These are phyloP conservation scores for Fagopyrum homotropicum DNA, from an alignment of 148 eudicot species.

Conservation along the genomic window DNA sequence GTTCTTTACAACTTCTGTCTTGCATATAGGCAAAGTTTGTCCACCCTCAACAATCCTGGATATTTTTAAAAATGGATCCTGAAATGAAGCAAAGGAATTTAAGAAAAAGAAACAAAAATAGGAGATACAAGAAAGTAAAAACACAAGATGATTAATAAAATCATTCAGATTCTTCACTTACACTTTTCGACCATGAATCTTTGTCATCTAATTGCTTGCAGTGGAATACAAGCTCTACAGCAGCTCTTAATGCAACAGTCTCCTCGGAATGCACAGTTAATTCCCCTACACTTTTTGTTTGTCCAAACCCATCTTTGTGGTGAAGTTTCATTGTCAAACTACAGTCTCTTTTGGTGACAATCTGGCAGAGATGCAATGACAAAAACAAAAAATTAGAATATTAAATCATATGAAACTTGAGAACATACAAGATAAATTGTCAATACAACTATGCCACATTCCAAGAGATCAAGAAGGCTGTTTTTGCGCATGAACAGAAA, in stretches of 20 bases:
- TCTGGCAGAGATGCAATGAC: conserved; percentile 24
- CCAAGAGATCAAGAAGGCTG: background rate
- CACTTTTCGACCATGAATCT: conserved; percentile 84
- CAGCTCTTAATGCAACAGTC: conserved; percentile 54
- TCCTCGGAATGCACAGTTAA: conserved; percentile 76
- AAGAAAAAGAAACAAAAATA: background rate
- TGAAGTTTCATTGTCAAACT: conserved; percentile 60
- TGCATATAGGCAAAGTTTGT: conserved; percentile 64
- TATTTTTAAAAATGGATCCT: conserved; percentile 95
- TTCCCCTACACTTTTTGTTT: conserved; percentile 40
- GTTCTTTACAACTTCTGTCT: conserved; percentile 76
- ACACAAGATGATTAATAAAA: background rate
- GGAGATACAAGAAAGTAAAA: background rate
- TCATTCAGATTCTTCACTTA: conserved; percentile 20
- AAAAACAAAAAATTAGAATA: background rate
- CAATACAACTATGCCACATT: too few species aligned
- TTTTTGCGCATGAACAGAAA: background rate
- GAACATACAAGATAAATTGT: background rate
- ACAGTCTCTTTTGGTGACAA: conserved; percentile 56
- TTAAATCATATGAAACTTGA: background rate
- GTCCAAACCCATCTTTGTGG: conserved; percentile 21
- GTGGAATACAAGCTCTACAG: conserved; percentile 59
- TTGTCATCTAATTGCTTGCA: conserved; percentile 64
- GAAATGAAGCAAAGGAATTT: background rate
- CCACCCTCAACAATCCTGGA: conserved; percentile 75